Base-by-base conservation (phyloP, 208 protist species). In the Leishmania turanica region DNA sequence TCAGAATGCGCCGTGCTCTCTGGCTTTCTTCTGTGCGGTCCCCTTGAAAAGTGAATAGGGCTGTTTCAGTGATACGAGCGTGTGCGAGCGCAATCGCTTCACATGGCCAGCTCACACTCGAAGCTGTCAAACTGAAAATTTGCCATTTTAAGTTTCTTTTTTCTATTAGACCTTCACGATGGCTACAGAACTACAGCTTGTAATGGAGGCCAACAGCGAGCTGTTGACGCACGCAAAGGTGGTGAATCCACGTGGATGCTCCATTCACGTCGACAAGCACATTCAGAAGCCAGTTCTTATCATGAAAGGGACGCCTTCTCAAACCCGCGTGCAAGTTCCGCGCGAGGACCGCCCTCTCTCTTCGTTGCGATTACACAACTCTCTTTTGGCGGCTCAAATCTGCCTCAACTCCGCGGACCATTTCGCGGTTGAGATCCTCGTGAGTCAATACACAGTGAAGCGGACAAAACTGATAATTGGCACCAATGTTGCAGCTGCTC, bases 381-480 rank as follows among this genome's bases (percentile, higher is more conserved):
- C 87, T 40, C 75, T 97, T 34, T 70, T 95, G 21, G 79, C 87
- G 42, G 83, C 92, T 13, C 94, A 97, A 72, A 54, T 95, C 7
- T 86, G 82, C 66, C 71, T 97, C 54, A 75, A 86, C 69, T 80
- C 81, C 0, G 75, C 84, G 49, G 89, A 93, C 21, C 86, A 92
- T 60, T 97, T 97, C 87, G 88, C 88, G 3, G 56, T 97, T 1
- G 92, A 96, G 65, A 69, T 97, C 0, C 84, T 78, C 0, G 76
- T 97, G n/a, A 87, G 79, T 9, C 87, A 92, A 27, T 79, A 78
- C 51, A 69, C 84, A 24, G 82, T 88, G 42, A 64, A 78, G 8
- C 83, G 91, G 17, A 94, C 89, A 34, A 93, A 94, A 71, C 86
- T 97, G 21, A 80, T 93, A 31, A 87, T 96, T 79, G 91, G 90